A percentile compares a stretch with the other conserved stretches of the same genome.
Conservation (phyloP, 2,329 filamentous ascomycete genomes). For the Colletotrichum plurivorum region DNA sequence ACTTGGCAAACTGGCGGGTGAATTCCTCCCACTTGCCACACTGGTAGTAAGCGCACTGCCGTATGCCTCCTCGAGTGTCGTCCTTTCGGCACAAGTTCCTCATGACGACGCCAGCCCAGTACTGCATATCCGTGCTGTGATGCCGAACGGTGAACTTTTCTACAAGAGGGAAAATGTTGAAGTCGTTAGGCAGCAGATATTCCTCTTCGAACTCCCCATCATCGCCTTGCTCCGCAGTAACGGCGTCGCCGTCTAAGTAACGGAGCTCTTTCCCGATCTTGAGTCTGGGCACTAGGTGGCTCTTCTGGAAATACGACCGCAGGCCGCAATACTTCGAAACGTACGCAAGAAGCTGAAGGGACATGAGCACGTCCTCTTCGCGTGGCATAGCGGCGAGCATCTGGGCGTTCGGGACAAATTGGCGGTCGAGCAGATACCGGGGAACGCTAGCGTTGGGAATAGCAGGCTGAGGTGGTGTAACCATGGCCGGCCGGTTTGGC, state of each 20-base stretch:
- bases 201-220: constrained; percentile 83
- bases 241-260: constrained; percentile 80
- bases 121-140: constrained; percentile 97
- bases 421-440: constrained; percentile 83
- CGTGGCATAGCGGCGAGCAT: constrained; percentile 93
- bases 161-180: constrained; percentile 98
- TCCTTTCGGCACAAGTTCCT: constrained; percentile 98
- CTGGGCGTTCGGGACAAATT: constrained; percentile 76
- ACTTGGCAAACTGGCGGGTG: constrained; percentile 97
- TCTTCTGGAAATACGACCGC: constrained; percentile 93
- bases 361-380: constrained; percentile 98
- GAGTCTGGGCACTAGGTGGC: constrained; percentile 91
- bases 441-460: constrained; percentile 80
- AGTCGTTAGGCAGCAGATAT: constrained; percentile 92
- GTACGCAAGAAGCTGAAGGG: constrained; percentile 94
- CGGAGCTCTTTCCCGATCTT: constrained; percentile 90
- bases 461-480: constrained; percentile 81
- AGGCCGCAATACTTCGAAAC: constrained; percentile 99
- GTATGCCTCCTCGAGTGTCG: constrained; percentile 91
- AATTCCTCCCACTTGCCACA: constrained; percentile 99
- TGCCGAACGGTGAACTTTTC: constrained; percentile 98
- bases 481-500: constrained; percentile 78
- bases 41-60: constrained; percentile 97
- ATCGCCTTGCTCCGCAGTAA: constrained; percentile 57
- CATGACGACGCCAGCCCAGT: constrained; percentile 99